Conservation (phyloP, 768 basidiomycete species). For the Phaeotremella fagi region DNA sequence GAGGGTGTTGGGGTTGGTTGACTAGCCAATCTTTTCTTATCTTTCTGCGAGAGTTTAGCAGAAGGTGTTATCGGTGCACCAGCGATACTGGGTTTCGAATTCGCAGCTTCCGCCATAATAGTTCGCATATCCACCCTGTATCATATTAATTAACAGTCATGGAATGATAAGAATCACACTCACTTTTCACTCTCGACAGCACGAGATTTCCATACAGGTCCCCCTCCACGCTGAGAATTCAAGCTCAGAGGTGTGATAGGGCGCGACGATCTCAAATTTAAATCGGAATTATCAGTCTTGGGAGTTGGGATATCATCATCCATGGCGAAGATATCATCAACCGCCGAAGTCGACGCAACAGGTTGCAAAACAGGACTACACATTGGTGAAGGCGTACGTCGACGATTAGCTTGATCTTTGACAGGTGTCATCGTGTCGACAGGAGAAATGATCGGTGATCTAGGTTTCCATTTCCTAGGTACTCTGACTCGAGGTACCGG, state of each 20-base stretch:
- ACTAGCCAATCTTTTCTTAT: slow-evolving; percentile 8
- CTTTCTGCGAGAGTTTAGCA: slow-evolving; percentile 18
- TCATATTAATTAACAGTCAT: neutral
- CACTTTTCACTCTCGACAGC: slow-evolving; percentile 42
- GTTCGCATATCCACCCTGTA: slow-evolving; percentile 73
- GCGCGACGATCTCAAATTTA: slow-evolving; percentile 17
- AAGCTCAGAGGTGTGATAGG: slow-evolving; percentile 35
- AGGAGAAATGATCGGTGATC: slow-evolving; percentile 42
- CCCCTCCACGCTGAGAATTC: slow-evolving; percentile 9
- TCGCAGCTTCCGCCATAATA: slow-evolving; percentile 73
- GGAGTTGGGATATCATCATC: slow-evolving; percentile 59
- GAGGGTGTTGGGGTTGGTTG: slow-evolving; percentile 4
- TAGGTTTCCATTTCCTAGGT: slow-evolving; percentile 33
- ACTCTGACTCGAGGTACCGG: slow-evolving; percentile 42
- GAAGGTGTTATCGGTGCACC: slow-evolving; percentile 4
- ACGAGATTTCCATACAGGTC: slow-evolving; percentile 23
- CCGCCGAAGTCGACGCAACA: slow-evolving; percentile 37
- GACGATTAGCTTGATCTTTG: slow-evolving; percentile 12
- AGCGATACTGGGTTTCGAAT: slow-evolving; percentile 19
- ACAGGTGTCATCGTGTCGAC: slow-evolving; percentile 23
- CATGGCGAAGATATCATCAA: slow-evolving; percentile 77
- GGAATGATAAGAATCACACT: slow-evolving; percentile 10
- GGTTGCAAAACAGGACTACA: slow-evolving; percentile 42
- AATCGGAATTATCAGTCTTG: slow-evolving; percentile 28
- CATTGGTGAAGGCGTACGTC: slow-evolving; percentile 21